Conservation (phyloP, 108 stramenopile species). For the Schizochytrium sp. region DNA sequence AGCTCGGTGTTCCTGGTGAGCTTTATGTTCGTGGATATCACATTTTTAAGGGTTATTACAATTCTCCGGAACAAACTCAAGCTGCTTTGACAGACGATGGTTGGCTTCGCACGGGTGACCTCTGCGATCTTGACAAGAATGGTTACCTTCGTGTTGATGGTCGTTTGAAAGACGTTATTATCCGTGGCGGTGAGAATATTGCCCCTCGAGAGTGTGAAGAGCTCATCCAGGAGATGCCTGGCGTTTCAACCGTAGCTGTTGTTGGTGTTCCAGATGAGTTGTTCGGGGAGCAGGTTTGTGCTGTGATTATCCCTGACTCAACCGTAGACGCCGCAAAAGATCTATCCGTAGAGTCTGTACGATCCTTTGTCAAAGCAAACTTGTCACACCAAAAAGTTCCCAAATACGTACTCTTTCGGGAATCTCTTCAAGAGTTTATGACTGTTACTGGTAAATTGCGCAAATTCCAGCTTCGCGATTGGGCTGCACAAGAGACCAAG, state of each 20-base stretch:
- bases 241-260: slow-evolving; percentile 36
- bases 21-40: slow-evolving; percentile 53
- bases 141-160: slow-evolving; percentile 63
- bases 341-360: not conserved
- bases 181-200: slow-evolving; percentile 66
- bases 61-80: slow-evolving; percentile 44
- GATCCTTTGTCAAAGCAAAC: not conserved
- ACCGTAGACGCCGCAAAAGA: not conserved
- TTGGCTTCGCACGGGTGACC: slow-evolving; percentile 64
- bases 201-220: slow-evolving; percentile 58
- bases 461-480: slow-evolving; percentile 59
- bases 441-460: slow-evolving; percentile 63
- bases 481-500: not conserved
- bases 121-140: slow-evolving; percentile 56
- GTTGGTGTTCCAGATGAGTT: slow-evolving; percentile 62
- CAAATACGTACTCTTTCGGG: slow-evolving; percentile 49
- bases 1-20: slow-evolving; percentile 48
- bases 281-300: slow-evolving; percentile 61
- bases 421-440: slow-evolving; percentile 32
- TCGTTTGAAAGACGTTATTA: slow-evolving; percentile 64
- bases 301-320: not conserved
- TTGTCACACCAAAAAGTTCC: slow-evolving; percentile 61
- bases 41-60: slow-evolving; percentile 64
- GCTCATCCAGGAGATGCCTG: slow-evolving; percentile 1
- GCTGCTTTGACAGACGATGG: slow-evolving; percentile 36